Evolutionary conservation across 2,329 filamentous ascomycete genomes (phyloP).

Genomic region (Botryotinia globosa): DNA sequence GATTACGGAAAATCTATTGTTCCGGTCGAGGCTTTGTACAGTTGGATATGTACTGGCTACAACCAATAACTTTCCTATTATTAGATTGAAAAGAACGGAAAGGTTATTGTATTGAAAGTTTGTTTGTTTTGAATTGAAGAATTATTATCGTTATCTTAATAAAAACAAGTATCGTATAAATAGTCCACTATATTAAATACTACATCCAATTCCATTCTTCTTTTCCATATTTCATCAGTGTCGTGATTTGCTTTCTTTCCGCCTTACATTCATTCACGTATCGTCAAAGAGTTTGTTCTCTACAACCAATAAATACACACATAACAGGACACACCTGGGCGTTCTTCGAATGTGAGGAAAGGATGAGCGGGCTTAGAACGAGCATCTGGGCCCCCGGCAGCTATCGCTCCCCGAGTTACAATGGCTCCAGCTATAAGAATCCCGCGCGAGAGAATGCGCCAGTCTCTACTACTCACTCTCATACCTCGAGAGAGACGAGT

Average conservation of each 20-base stretch:
- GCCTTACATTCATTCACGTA: neutral
- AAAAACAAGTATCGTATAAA: neutral
- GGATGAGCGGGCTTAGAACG: constrained; percentile 10
- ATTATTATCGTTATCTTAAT: neutral
- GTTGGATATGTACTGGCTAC: neutral
- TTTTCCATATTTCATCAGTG: constrained; percentile 3
- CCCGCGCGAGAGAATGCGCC: constrained; percentile 10
- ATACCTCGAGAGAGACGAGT: neutral
- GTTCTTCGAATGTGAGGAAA: neutral
- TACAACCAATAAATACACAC: neutral
- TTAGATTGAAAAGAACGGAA: neutral
- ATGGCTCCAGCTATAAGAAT: constrained; percentile 1
- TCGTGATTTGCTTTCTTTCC: neutral
- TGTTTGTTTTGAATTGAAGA: neutral
- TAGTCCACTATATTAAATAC: neutral
- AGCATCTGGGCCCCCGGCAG: constrained; percentile 15
- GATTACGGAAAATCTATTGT: neutral
- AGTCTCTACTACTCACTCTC: neutral
- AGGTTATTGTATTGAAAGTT: neutral
- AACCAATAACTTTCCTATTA: neutral
- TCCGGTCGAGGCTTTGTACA: neutral
- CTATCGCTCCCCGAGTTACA: neutral
- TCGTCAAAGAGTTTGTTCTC: neutral
- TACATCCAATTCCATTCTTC: neutral
- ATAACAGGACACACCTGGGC: neutral